Evolutionary conservation across 164 flowering plant species (phyloP).

Genomic region (Vitis labrusca): DNA sequence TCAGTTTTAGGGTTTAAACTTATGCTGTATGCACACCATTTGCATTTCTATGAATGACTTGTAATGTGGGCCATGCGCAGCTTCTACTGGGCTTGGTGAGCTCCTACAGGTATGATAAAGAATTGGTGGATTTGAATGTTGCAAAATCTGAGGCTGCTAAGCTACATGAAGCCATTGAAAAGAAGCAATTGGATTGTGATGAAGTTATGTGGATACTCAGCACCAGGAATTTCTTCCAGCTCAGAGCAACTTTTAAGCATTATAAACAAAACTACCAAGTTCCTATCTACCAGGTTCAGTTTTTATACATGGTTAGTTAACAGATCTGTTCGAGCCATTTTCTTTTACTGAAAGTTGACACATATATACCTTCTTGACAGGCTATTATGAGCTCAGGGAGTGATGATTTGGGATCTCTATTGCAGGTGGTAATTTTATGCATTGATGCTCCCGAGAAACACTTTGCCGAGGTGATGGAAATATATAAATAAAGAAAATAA

Average conservation of each 20-base stretch:
- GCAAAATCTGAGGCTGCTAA: conserved; percentile 40
- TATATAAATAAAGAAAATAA: too few relatives aligned
- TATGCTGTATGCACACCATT: too few relatives aligned
- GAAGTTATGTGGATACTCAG: conserved; percentile 50
- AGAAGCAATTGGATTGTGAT: conserved; percentile 49
- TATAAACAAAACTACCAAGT: conserved; percentile 50
- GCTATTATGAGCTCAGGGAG: conserved; percentile 46
- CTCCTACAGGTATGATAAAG: conserved; percentile 66
- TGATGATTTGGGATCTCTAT: conserved; percentile 40
- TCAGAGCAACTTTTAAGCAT: conserved; percentile 54
- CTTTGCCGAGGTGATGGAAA: conserved; percentile 51
- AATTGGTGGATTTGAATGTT: conserved; percentile 40
- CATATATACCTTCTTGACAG: conserved; percentile 25
- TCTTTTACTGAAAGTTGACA: neutral
- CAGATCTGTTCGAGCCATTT: neutral
- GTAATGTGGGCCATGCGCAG: conserved; percentile 27
- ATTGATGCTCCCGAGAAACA: conserved; percentile 34
- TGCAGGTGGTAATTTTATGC: conserved; percentile 54
- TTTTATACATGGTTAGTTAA: neutral
- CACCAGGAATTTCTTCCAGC: conserved; percentile 66
- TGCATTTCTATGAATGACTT: too few relatives aligned
- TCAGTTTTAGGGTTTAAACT: too few relatives aligned
- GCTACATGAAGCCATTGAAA: conserved; percentile 50
- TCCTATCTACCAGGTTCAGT: conserved; percentile 55
- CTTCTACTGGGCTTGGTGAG: conserved; percentile 61